A percentile compares a stretch with the other conserved stretches of the same genome.
These are phyloP conservation scores for Scenedesmus sp. DNA, from an alignment of 163 green algal genomes.

Conservation along the genomic window DNA sequence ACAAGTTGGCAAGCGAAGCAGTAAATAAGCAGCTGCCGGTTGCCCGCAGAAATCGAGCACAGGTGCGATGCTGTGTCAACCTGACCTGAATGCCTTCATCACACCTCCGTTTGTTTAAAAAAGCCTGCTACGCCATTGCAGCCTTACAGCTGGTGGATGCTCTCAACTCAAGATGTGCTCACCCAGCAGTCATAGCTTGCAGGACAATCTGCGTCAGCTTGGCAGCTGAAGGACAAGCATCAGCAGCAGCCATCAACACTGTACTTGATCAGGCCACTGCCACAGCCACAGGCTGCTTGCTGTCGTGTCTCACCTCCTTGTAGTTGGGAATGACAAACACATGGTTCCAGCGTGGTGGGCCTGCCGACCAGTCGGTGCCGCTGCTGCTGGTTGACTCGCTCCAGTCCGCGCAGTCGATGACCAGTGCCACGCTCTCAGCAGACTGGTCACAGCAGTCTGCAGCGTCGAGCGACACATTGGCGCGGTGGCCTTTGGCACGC, in stretches of 20 bases:
- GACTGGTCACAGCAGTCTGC: constrained; percentile 6
- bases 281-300: not conserved
- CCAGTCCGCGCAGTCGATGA: constrained; percentile 42
- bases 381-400: constrained; percentile 42
- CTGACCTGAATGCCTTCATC: too few relatives aligned
- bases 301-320: constrained; percentile 41
- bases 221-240: not conserved
- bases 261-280: too few relatives aligned
- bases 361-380: constrained; percentile 45
- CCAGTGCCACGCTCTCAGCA: constrained; percentile 32
- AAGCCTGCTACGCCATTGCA: not conserved
- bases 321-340: constrained; percentile 59
- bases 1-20: not conserved
- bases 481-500: constrained; percentile 32
- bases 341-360: constrained; percentile 53
- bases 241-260: not conserved
- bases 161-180: not conserved
- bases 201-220: not conserved
- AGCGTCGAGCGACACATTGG: constrained; percentile 29
- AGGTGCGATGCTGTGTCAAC: too few relatives aligned
- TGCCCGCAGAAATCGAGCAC: not conserved
- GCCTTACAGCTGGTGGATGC: not conserved
- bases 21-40: not conserved
- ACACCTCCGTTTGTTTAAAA: not conserved
- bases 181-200: not conserved